Evolutionary conservation across 2,329 filamentous ascomycete genomes (phyloP).

Genomic region (Sclerotinia trifoliorum): DNA sequence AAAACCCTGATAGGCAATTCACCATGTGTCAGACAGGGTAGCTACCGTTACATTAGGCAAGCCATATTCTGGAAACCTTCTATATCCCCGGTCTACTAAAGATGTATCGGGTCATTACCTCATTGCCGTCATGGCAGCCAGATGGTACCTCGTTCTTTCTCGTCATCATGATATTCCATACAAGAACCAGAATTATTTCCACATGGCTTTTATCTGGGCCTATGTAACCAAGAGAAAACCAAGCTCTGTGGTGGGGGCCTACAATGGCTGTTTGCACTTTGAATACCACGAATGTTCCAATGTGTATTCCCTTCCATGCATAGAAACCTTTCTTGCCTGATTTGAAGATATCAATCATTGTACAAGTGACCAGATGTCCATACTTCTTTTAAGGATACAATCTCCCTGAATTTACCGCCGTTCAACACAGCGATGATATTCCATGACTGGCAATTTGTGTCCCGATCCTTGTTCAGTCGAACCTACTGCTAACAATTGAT

Average conservation of each 20-base stretch:
- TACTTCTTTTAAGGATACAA: not conserved
- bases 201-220: conserved; percentile 14
- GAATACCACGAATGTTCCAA: not conserved
- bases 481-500: not conserved
- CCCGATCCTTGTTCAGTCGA: not conserved
- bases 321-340: not conserved
- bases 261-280: not conserved
- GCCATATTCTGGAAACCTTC: conserved; percentile 20
- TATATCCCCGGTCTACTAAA: conserved; percentile 11
- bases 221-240: conserved; percentile 1
- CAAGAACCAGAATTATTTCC: conserved; percentile 11
- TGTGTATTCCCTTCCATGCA: conserved; percentile 8
- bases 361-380: not conserved
- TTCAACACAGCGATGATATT: not conserved
- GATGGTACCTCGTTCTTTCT: conserved; percentile 15
- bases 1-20: conserved; percentile 3
- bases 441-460: not conserved
- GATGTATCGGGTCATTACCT: conserved; percentile 18
- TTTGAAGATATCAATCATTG: not conserved
- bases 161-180: conserved; percentile 8
- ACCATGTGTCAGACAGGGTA: conserved; percentile 20
- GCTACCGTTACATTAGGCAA: conserved; percentile 12
- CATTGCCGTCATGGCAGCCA: conserved; percentile 10
- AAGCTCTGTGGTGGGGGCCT: conserved; percentile 7
- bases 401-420: not conserved